Conservation (phyloP, 345 rosid species). For the Hypericum androsaemum region DNA sequence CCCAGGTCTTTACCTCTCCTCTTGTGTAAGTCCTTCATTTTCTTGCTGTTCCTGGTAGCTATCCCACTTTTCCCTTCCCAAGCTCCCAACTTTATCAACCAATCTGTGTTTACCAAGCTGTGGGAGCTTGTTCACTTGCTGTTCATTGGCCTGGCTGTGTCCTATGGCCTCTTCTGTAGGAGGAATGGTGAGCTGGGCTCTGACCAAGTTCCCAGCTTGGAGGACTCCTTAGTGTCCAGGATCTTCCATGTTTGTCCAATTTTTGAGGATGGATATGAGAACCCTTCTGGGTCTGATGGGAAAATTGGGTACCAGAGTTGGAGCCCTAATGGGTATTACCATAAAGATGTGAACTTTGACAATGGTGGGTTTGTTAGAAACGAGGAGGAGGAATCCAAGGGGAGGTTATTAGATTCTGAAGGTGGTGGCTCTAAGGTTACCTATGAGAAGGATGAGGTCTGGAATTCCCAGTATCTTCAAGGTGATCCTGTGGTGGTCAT, state of each 20-base stretch:
- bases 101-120: conserved; percentile 39
- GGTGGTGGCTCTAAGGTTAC: conserved; percentile 14
- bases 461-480: conserved; percentile 52
- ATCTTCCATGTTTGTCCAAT: conserved; percentile 41
- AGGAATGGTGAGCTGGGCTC: conserved; percentile 31
- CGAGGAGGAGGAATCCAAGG: conserved; percentile 17
- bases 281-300: conserved; percentile 27
- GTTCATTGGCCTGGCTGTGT: conserved; percentile 72
- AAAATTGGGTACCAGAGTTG: too few species aligned
- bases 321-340: too few species aligned
- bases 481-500: conserved; percentile 45
- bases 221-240: conserved; percentile 40
- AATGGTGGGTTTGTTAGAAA: neutral
- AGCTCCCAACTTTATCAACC: conserved; percentile 58
- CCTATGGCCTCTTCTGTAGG: conserved; percentile 73
- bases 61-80: conserved; percentile 69
- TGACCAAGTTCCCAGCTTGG: conserved; percentile 21
- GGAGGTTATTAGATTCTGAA: conserved; percentile 16
- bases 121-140: conserved; percentile 69
- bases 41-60: conserved; percentile 48
- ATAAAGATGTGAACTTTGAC: too few species aligned
- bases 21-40: conserved; percentile 43
- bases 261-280: conserved; percentile 50
- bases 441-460: conserved; percentile 28
- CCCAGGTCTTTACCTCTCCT: conserved; percentile 20